Evolutionary conservation across 352 stramenopile species (phyloP), one percentile per base, ranked within the genome.

Genomic region (Globisporangium abappressorium): DNA sequence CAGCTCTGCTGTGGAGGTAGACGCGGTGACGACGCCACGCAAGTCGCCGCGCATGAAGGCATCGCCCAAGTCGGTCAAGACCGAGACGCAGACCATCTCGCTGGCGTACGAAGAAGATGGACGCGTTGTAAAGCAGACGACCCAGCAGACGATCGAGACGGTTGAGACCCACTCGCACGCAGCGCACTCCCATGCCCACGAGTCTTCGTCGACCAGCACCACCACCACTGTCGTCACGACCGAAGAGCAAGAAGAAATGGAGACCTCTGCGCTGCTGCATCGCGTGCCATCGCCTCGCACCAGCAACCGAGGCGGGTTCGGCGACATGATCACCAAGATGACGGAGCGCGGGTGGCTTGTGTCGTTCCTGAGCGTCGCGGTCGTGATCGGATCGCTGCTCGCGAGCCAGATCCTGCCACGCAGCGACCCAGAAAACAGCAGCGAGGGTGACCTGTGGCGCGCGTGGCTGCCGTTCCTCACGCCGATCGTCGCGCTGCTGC

Each of bases 391-490:
- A 3, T 93, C 85, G 47, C 74, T 91, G 22, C 70, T 89, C 20
- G 85, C 77, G 58, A 91, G 80, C 49, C 78, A 87, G 60, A 64
- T 91, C 56, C 59, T 93, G 33, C 74, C 82, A 15, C 69, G 68
- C 53, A 68, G 61, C 1, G 62, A n/a, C 26, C 36, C 28, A 24
- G 75, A 79, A 1, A 65, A 74, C 6, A 62, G 34, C 6, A 46
- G 34, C 2, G 65, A 83, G 47, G 49, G 59, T 8, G 68, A 85
- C 47, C 49, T 81, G 33, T 90, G 85, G 81, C 81, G 82, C 28
- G 76, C 76, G 51, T 90, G 80, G 83, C 65, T 93, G 47, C 76
- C 83, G 49, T 86, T 90, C 65, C 73, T 93, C 28, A 89, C 78
- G 30, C 83, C 83, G 38, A 61, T 89, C 18, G 70, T 92, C 12